Percentiles rank a stretch among this genome's conserved stretches.
These are phyloP conservation scores for Scleroderma bovista DNA, from an alignment of 768 basidiomycete genomes.

Conservation along the genomic window DNA sequence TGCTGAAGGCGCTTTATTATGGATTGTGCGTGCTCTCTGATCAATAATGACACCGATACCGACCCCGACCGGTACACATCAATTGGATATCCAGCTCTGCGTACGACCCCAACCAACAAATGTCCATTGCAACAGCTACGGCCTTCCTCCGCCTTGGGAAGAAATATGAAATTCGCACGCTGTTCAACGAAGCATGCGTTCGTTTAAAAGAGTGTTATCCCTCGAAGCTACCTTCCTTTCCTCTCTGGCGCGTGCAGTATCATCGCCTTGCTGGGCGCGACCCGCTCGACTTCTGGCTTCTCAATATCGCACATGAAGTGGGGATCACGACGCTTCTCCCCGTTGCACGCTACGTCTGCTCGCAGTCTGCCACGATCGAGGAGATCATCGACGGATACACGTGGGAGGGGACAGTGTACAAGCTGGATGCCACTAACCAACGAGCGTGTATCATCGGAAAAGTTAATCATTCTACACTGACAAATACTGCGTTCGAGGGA, in stretches of 20 bases:
- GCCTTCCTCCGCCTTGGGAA: constrained; percentile 13
- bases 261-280: constrained; percentile 3
- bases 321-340: background rate
- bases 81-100: no score
- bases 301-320: background rate
- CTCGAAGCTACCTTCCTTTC: background rate
- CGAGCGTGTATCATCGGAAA: no score
- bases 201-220: background rate
- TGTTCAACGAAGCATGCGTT: constrained; percentile 7
- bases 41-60: no score
- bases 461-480: no score
- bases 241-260: background rate
- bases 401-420: background rate
- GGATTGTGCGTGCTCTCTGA: background rate
- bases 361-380: background rate
- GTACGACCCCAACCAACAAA: no score
- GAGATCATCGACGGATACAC: background rate
- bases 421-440: no score
- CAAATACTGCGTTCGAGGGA: no score
- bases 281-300: constrained; percentile 10
- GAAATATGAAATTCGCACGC: constrained; percentile 11
- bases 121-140: no score
- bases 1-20: constrained; percentile 17
- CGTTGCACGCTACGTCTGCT: background rate
- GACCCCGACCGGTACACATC: no score